Conservation (phyloP, 345 rosid genomes). For the Rhodamnia argentea region DNA sequence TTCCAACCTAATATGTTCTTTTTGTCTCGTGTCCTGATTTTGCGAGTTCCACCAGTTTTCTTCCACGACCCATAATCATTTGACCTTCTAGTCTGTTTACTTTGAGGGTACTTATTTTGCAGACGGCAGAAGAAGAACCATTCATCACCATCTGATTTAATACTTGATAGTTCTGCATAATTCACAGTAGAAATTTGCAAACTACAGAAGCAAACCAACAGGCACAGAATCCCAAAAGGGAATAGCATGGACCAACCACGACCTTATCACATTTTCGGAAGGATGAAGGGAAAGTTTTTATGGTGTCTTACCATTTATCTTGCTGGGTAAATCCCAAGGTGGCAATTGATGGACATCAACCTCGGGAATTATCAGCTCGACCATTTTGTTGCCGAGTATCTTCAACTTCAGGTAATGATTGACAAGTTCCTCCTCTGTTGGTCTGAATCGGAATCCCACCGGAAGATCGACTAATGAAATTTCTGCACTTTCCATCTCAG, state of each 20-base stretch:
- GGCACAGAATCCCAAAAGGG: not conserved
- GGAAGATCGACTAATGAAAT: not conserved
- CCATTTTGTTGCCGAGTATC: not conserved
- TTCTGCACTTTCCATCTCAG: not conserved
- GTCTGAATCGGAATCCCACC: not conserved
- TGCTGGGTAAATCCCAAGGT: not conserved
- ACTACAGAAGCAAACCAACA: not conserved
- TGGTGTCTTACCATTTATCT: not conserved
- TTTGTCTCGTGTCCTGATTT: not conserved
- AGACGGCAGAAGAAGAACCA: not conserved
- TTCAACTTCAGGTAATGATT: not conserved
- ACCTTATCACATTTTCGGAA: not conserved
- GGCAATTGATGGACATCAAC: not conserved
- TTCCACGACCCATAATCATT: not conserved
- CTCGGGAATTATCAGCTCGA: not conserved
- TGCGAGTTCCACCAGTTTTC: fast-evolving
- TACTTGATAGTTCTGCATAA: not conserved
- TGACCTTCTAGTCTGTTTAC: not conserved
- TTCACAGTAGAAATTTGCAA: not conserved
- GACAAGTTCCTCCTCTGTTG: conserved; percentile 1
- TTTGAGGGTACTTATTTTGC: not conserved
- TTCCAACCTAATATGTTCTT: not conserved
- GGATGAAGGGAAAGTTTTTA: not conserved
- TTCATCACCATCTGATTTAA: not conserved
- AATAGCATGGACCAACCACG: not conserved